phyloP scores from a whole-genome alignment of 768 basidiomycete species.

The Heimioporus sp. region DNA sequence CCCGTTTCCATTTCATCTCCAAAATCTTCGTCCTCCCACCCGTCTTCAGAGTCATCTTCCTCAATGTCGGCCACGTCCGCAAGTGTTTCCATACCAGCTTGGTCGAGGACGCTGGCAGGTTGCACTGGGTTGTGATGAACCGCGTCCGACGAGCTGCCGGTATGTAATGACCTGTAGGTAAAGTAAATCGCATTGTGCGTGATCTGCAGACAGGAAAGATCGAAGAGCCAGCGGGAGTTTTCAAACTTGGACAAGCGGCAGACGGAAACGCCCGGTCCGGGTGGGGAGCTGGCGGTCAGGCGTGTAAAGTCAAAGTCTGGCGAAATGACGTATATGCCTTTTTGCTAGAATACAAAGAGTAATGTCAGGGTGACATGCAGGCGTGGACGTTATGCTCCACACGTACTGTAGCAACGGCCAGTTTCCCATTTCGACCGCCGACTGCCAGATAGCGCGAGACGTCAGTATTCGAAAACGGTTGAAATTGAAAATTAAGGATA shows the following conservation, averaged over 20 bases:
- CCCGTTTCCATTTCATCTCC: constrained; percentile 10
- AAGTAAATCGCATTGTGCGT: constrained; percentile 51
- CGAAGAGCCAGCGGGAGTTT: constrained; percentile 10
- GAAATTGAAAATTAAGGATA: constrained; percentile 27
- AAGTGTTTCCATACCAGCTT: constrained; percentile 1
- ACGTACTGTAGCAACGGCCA: constrained; percentile 48
- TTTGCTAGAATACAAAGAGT: constrained; percentile 2
- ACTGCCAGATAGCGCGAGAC: constrained; percentile 50
- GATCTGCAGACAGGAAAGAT: constrained; percentile 54
- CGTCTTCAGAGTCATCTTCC: constrained; percentile 9
- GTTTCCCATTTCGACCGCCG: constrained; percentile 36
- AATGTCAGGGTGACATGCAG: not conserved
- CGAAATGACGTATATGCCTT: constrained; percentile 27
- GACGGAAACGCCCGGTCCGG: constrained; percentile 32
- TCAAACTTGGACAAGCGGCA: constrained; percentile 18
- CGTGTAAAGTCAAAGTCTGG: constrained; percentile 21
- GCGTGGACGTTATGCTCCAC: not conserved
- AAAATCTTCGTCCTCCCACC: constrained; percentile 15
- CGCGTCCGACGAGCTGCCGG: not conserved
- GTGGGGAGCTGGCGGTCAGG: constrained; percentile 26
- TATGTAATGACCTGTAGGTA: constrained; percentile 30
- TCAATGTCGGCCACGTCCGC: constrained; percentile 4
- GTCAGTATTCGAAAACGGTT: constrained; percentile 1
- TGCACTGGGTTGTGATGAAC: not conserved
- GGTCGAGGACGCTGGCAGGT: not conserved